phyloP scores from a whole-genome alignment of 2,329 filamentous ascomycete species.

The Leptographium wingfieldii region DNA sequence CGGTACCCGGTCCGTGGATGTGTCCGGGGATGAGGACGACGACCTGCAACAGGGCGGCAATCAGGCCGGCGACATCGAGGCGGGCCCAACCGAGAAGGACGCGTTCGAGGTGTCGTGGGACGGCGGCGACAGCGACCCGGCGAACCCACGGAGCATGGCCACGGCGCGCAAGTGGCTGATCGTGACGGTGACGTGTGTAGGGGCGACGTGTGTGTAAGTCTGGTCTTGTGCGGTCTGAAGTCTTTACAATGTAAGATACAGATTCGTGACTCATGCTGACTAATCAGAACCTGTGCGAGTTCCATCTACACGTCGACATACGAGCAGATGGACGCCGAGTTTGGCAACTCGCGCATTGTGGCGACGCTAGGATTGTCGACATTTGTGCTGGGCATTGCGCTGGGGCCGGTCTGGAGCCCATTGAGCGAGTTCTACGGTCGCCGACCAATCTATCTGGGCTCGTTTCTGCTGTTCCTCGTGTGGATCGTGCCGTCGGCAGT shows the following conservation, averaged over 20 bases:
- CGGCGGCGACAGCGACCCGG: constrained; percentile 54
- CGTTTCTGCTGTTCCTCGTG: constrained; percentile 62
- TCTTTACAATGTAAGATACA: no score
- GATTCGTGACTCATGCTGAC: not conserved
- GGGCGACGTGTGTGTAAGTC: constrained; percentile 76
- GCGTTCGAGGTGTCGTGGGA: constrained; percentile 65
- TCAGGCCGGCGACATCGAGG: not conserved
- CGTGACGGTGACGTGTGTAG: constrained; percentile 58
- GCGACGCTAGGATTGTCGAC: constrained; percentile 70
- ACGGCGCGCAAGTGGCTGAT: constrained; percentile 65
- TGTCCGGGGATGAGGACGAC: not conserved
- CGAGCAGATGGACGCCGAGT: constrained; percentile 60
- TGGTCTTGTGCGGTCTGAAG: not conserved
- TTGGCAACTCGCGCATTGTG: constrained; percentile 56
- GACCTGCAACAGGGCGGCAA: not conserved
- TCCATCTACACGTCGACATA: constrained; percentile 88
- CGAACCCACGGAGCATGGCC: constrained; percentile 59
- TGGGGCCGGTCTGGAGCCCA: constrained; percentile 52
- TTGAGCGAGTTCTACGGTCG: constrained; percentile 72
- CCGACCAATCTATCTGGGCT: constrained; percentile 64
- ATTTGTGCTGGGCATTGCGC: constrained; percentile 64
- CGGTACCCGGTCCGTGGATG: not conserved
- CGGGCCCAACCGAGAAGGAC: constrained; percentile 19
- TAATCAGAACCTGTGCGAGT: constrained; percentile 41
- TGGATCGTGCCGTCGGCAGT: constrained; percentile 75